Evolutionary conservation across 2,329 filamentous ascomycete genomes (phyloP), one percentile per base, ranked within the genome.

Genomic region (Aspergillus luchuensis): DNA sequence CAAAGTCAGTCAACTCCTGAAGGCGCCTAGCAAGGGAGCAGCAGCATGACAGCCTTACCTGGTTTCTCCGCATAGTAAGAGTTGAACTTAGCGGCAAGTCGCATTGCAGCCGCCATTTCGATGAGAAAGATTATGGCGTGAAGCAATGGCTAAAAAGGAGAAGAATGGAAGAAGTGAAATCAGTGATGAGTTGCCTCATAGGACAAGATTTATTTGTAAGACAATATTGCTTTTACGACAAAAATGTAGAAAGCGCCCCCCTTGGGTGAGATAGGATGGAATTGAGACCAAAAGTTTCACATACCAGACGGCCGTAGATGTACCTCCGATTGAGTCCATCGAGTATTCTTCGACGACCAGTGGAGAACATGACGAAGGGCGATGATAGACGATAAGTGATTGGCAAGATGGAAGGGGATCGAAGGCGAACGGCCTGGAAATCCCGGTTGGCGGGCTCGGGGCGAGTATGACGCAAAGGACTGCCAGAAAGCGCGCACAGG

Each of bases 51-150:
- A 41, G 56, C 74, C 84, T 67, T 83, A 93, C 91, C 82, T 72
- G 94, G 95, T 73, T 91, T 90, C 73, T 92, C 89, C 67, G 91
- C 89, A 85, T 98, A 99, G 81, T 96, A 97, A 67, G 87, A 85
- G 79, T 97, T 97, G 84, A 96, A 99, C 74, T 92, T 91, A 70
- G 91, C 86, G 49, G 89, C 88, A 58, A 99, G 81, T 66, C 95
- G 85, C 67, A 89, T 91, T 64, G 94, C 86, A 76, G 96, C 88
- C 60, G 87, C 88, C 87, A 98, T 91, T 79, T 99, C 90, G 78
- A 97, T 85, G 48, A 97, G 77, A 76, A 97, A 90, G 65, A 97
- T 85, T 71, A 96, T 82, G 61, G 88, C 83, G 81, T 98, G 92
- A 60, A 98, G 82, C 58, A 98, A 82, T 71, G 95, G 94, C 95